Base-by-base conservation (phyloP, 306 rosid species). In the Inga laurina region DNA sequence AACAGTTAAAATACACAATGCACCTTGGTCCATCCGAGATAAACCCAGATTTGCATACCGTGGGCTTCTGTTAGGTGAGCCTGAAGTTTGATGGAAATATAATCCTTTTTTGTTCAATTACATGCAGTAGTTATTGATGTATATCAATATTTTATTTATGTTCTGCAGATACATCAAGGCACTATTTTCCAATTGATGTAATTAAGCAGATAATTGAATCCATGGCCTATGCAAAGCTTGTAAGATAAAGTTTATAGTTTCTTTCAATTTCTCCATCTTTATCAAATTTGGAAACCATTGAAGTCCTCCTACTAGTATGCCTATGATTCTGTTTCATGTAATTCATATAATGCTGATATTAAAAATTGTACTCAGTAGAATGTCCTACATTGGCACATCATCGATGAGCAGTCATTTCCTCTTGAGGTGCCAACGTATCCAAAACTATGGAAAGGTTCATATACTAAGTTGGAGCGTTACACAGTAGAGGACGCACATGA, bases 301-400 rank as follows among this genome's bases (percentile, higher is more conserved):
- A 76, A 71, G 80, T 21, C 5, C 62, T 46, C 77, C 52, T 43
- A 80, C 83, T 76, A 39, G 65, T 79, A 75, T 57, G 51, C 51
- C 44, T 1, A 41, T 52, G 65, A 39, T 82, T 83, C 76, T 72
- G 21, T 75, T 72, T 43, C 78, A 79, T 86, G 84, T 81, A 46
- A 82, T 83, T 43, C 80, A 77, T 87, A 82, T 78, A 46, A 81
- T 84, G 84, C 90, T 88, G 86, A 89, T 82, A 57, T 84, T 21
- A 52, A 82, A 88, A 22, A 61, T 82, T 89, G 27, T 87, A 80
- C 87, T 85, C 72, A 76, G 90, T 87, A 96, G 99, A 96, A 96
- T 91, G 98, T 96, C 74, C 93, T 96, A 75, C 99, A 96, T 89
- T 96, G 99, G 99, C 98, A 96, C 90, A 81, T 92, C 80, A 87